Conservation (phyloP, 140 eudicot species). For the Senecio squalidus region DNA sequence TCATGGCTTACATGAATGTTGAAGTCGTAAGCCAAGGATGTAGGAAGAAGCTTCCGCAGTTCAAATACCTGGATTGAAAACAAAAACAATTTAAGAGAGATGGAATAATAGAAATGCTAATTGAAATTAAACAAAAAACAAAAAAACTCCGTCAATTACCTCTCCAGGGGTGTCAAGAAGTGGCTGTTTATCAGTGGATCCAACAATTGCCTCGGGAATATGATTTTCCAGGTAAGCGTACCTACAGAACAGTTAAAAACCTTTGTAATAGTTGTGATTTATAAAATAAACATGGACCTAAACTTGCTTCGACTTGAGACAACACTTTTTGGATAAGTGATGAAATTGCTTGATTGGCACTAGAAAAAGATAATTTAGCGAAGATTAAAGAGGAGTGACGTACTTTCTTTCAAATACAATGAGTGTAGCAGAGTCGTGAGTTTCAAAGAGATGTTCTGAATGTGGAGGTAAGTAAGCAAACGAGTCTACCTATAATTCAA, state of each 20-base stretch:
- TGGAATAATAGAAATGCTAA: not conserved
- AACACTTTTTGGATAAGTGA: not conserved
- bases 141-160: no score
- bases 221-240: conserved; percentile 54
- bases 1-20: conserved; percentile 80
- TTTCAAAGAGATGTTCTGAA: conserved; percentile 43
- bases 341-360: not conserved
- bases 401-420: conserved; percentile 86
- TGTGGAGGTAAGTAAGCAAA: conserved; percentile 87
- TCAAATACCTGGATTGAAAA: conserved; percentile 54
- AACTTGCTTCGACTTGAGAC: not conserved
- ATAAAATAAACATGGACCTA: not conserved
- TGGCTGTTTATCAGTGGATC: conserved; percentile 75
- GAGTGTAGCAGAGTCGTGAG: conserved; percentile 64
- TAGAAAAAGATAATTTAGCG: not conserved
- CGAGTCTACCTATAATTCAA: conserved; percentile 76
- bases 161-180: conserved; percentile 98
- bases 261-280: conserved; percentile 2
- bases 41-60: conserved; percentile 95
- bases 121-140: no score
- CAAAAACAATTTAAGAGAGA: not conserved
- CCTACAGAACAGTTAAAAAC: conserved; percentile 28
- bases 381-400: conserved; percentile 4
- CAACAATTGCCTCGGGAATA: conserved; percentile 51
- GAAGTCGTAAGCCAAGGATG: conserved; percentile 79